A percentile compares a stretch with the other conserved stretches of the same genome.
These are phyloP conservation scores for Amphirosellinia nigrospora DNA, from an alignment of 495 filamentous ascomycete species.

Conservation along the genomic window DNA sequence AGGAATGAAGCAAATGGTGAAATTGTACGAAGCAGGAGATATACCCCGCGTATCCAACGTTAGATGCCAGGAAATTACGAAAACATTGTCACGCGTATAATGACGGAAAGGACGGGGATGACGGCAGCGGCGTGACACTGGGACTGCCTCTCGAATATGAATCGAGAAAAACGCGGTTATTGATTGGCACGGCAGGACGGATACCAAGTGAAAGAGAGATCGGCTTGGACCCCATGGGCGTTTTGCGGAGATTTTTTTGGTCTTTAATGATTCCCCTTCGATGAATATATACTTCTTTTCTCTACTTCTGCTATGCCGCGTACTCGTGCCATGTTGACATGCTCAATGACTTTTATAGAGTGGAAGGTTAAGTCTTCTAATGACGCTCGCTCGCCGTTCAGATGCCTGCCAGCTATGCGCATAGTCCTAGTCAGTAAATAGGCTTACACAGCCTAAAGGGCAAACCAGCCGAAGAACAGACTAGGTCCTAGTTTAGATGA, in stretches of 20 bases:
- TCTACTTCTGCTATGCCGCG: constrained; percentile 18
- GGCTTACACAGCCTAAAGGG: neutral
- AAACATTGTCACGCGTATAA: constrained; percentile 6
- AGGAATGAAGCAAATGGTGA: neutral
- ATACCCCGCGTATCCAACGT: neutral
- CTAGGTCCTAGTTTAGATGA: neutral
- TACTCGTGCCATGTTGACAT: neutral
- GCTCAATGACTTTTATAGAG: neutral
- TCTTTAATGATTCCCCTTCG: constrained; percentile 13
- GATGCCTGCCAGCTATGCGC: neutral
- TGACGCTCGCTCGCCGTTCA: neutral
- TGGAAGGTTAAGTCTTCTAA: neutral
- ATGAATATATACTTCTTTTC: constrained; percentile 15
- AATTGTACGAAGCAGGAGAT: neutral
- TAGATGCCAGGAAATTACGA: neutral
- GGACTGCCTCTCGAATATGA: neutral
- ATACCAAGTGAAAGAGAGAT: constrained; percentile 6
- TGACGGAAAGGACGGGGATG: neutral
- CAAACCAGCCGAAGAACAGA: neutral
- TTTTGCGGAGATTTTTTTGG: constrained; percentile 11
- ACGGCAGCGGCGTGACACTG: neutral
- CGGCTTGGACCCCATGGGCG: neutral
- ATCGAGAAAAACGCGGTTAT: neutral
- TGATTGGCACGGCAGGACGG: neutral
- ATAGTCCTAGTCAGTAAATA: too few species aligned